These are phyloP conservation scores for Teunomyces panamensis DNA, from an alignment of 805 yeast genomes.

Conservation along the genomic window DNA sequence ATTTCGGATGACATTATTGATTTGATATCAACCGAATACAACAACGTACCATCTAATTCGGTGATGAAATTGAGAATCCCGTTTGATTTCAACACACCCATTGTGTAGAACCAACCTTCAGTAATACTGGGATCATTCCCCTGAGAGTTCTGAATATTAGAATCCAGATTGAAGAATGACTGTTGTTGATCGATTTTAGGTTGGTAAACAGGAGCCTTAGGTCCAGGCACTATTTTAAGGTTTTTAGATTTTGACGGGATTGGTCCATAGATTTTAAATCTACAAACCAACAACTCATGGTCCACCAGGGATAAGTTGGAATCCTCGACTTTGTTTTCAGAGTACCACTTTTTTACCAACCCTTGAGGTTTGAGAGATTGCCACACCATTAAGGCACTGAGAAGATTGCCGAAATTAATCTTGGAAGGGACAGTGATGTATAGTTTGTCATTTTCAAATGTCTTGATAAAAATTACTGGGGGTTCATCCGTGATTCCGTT, in stretches of 20 bases:
- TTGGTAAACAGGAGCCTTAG: conserved; percentile 34
- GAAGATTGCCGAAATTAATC: conserved; percentile 39
- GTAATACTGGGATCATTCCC: conserved; percentile 13
- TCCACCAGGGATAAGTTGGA: conserved; percentile 19
- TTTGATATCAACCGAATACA: conserved; percentile 58
- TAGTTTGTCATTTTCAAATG: conserved; percentile 37
- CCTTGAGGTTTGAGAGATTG: conserved; percentile 52
- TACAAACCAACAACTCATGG: conserved; percentile 53
- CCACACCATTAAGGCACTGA: conserved; percentile 54
- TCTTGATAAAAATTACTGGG: conserved; percentile 41
- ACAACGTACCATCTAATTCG: conserved; percentile 60
- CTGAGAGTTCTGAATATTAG: conserved; percentile 3
- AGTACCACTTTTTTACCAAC: conserved; percentile 52
- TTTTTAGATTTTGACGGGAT: conserved; percentile 41
- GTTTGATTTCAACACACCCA: conserved; percentile 65
- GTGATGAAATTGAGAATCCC: conserved; percentile 59
- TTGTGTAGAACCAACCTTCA: conserved; percentile 71
- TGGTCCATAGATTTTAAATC: conserved; percentile 67
- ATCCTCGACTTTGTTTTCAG: conserved; percentile 31
- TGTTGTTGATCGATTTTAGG: conserved; percentile 10
- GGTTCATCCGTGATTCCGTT: conserved; percentile 19
- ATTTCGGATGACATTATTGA: conserved; percentile 57
- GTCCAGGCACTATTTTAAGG: conserved; percentile 35
- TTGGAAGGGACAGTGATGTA: conserved; percentile 36
- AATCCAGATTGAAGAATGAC: neutral